These are phyloP conservation scores for Atalantia buxifolia DNA, from an alignment of 345 rosid species.

Conservation along the genomic window DNA sequence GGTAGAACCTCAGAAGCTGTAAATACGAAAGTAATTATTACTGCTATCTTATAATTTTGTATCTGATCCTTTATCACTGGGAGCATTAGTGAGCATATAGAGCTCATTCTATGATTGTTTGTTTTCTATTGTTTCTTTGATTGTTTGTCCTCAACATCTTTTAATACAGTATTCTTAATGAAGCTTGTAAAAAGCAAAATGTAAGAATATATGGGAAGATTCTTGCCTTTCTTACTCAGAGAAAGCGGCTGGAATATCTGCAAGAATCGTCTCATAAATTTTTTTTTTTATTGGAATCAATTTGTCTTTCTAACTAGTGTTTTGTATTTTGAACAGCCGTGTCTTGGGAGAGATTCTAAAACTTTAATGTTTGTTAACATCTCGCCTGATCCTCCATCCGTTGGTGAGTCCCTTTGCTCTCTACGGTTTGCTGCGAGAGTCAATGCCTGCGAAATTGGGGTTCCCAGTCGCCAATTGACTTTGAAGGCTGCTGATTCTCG, in stretches of 20 bases:
- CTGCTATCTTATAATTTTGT: not conserved
- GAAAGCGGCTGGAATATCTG: not conserved
- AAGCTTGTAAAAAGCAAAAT: not conserved
- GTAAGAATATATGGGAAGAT: not conserved
- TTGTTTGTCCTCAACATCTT: too few species aligned
- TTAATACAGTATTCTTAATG: too few species aligned
- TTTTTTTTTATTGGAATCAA: not conserved
- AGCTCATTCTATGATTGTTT: not conserved
- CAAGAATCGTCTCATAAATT: too few species aligned
- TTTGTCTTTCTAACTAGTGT: not conserved
- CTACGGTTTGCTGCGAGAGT: slow-evolving; percentile 87
- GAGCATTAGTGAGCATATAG: not conserved
- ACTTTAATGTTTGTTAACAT: slow-evolving; percentile 87
- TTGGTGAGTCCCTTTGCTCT: slow-evolving; percentile 80
- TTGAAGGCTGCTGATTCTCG: slow-evolving; percentile 46
- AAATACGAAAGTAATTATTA: not conserved
- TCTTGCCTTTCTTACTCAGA: not conserved
- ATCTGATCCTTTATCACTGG: not conserved
- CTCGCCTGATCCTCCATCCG: slow-evolving; percentile 70
- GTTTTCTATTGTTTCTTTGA: too few species aligned
- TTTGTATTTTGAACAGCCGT: slow-evolving; percentile 54
- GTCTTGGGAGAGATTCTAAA: slow-evolving; percentile 86
- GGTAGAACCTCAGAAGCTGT: too few species aligned
- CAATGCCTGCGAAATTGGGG: slow-evolving; percentile 81
- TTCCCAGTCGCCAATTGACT: slow-evolving; percentile 63